Evolutionary conservation across 1,284 basidiomycete species (phyloP), one percentile per base, ranked within the genome.

Genomic region (Trichosporon inkin): DNA sequence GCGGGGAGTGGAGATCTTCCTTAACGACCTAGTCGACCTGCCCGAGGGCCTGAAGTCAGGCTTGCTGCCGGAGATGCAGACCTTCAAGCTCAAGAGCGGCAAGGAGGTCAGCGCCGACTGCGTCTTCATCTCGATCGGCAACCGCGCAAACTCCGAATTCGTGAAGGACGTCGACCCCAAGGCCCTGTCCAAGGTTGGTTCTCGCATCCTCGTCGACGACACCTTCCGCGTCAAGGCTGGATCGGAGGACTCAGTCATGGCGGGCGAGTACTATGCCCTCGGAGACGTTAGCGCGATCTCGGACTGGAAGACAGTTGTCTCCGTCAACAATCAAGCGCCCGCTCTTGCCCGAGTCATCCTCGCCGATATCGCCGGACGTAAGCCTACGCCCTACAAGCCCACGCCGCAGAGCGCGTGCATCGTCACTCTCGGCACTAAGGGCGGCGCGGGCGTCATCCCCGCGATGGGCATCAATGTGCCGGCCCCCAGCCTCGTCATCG

Each of bases 111-210:
- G 74, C 49, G 75, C 79, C 56, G 80, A 81, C 66, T 82, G 71
- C 63, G 67, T 81, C 37, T 73, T 81, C 54, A 40, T 79, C 53
- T 73, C 75, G 10, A 70, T 71, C 14, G 81, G 81, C 13, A 79
- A 78, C 66, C 67, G 62, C 28, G 74, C 79, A n/a, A 78, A 80
- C 62, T 71, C 76, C 1, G 52, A 51, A 5, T 61, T 81, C 53
- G 67, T 81, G 13, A 40, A 61, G 10, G 55, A 64, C 0, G 68
- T 63, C 49, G 74, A 80, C 64, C 51, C 71, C 0, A 20, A 57
- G 13, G 74, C 78, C n/a, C 24, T 79, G 28, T 47, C 44, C 24
- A 73, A 52, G 36, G 58, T 6, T 57, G 62, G 35, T 63, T 73
- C 47, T 68, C 81, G 66, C 49, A 32, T 65, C 13, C 66, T 64